Base-by-base conservation (phyloP, 108 stramenopile genomes). In the Cyclotella atomus region DNA sequence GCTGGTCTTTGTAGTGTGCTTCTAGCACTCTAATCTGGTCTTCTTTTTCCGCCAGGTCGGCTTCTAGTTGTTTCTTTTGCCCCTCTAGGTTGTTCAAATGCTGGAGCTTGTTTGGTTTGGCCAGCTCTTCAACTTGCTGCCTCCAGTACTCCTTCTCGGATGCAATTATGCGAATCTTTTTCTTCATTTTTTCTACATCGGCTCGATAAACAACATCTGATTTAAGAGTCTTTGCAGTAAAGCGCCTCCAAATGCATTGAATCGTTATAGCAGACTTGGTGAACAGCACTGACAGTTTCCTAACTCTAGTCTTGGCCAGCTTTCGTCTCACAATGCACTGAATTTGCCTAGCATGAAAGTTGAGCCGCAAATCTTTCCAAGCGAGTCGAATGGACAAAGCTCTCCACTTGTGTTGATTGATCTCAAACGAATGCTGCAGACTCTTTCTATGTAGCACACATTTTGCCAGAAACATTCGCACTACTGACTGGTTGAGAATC, bases 391-490 rank as follows among this genome's bases (percentile, higher is more conserved):
- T 55, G 1, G 71, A 62, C 27, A 73, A 15, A 10, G 38, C 28
- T 41, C 52, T 77, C 81, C 81, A 82, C 44, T 57, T 65, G 0
- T 0, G 41, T 45, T 77, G 81, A 33, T 73, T 82, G 0, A 77
- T 46, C 4, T 71, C 65, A 63, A 64, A 65, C 0, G 70, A 66
- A n/a, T 66, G 64, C 17, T 77, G 75, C 6, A 82, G 70, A 15
- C 55, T 50, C 52, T 49, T 52, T 27, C n/a, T 28, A 15, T 19
- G 19, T 21, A 71, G 2, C 4, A 72, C 2, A 21, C 54, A 71
- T 43, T 77, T 76, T 2, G 81, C 81, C 50, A 73, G 59, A 54
- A 30, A 67, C 75, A 82, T 76, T n/a, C 76, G 70, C 23, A 77
- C 55, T n/a, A 35, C 65, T 21, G 75, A 82, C 52, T 82, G 81